Evolutionary conservation across 208 protist species (phyloP), one percentile per base, ranked within the genome.

Genomic region (Acanthamoeba culbertsoni): DNA sequence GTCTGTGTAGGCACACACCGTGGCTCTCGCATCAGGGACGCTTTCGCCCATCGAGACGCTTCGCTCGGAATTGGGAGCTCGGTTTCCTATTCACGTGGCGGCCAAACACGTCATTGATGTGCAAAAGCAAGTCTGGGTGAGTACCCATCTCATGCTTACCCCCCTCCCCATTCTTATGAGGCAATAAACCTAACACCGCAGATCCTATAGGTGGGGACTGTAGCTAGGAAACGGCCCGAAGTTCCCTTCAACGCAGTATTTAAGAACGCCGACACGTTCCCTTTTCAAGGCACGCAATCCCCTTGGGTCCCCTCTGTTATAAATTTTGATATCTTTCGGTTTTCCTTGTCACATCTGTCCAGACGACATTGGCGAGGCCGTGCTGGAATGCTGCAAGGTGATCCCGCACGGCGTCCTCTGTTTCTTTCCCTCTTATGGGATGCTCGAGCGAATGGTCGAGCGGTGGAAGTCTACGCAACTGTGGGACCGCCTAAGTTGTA

Each of bases 1-100:
- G 6, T 1, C 28, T 46, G 23, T 8, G 35, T 46, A 68, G 45
- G 82, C 79, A 26, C 82, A 73, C 37, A 63, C 82, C 1, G 90
- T 99, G 16, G 96, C 99, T n/a, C 96, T 99, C 16, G 98, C 98
- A 14, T 98, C 97, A 28, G 98, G 98, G 14, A 99, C 98, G n/a
- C 95, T 99, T 18, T 95, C 97, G 0, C 98, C 98, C 3, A 97
- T 99, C 55, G 82, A 96, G 31, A 96, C 97, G 31, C 97, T 99
- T 71, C 92, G 95, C 14, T 88, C 65, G 16, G 98, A 97, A 92
- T 62, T 97, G 33, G 75, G 40, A 10, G 35, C 95, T 43, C 45
- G 23, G 14, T 99, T 99, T 90, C 91, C 92, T 3, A 62, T 98
- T 45, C 93, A 79, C 53, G 94, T 99, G 28, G 95, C 98, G 88